Evolutionary conservation across 2,329 filamentous ascomycete genomes (phyloP).

Genomic region (Zymoseptoria passerinii): DNA sequence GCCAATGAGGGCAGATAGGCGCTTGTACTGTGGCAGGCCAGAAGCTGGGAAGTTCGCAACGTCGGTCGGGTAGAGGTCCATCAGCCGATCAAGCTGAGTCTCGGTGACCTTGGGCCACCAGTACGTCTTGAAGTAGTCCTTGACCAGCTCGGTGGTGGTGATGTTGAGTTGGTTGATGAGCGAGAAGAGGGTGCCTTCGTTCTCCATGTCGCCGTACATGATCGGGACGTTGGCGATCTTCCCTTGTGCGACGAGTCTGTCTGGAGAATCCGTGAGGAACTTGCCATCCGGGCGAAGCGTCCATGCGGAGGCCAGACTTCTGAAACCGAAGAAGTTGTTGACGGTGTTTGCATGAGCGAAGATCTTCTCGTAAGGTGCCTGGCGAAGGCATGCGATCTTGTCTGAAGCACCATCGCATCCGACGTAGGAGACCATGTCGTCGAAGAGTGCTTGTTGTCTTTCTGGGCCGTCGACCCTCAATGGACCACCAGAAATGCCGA

Average conservation of each 20-base stretch:
- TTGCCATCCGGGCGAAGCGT: slow-evolving; percentile 11
- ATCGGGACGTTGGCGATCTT: slow-evolving; percentile 9
- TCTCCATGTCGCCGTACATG: slow-evolving; percentile 10
- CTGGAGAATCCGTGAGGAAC: slow-evolving; percentile 8
- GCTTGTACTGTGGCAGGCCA: slow-evolving; percentile 10
- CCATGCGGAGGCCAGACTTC: slow-evolving; percentile 9
- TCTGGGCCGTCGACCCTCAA: slow-evolving; percentile 6
- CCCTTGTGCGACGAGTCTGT: slow-evolving; percentile 8
- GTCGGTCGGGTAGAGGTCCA: slow-evolving; percentile 10
- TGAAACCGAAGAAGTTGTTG: slow-evolving; percentile 11
- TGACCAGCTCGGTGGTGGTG: slow-evolving; percentile 10
- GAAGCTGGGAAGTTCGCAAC: not conserved
- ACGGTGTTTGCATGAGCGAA: slow-evolving; percentile 7
- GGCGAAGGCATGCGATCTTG: slow-evolving; percentile 57
- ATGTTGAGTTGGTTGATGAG: slow-evolving; percentile 9
- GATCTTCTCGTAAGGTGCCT: slow-evolving; percentile 14
- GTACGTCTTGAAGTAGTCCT: slow-evolving; percentile 13
- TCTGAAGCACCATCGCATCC: slow-evolving; percentile 38
- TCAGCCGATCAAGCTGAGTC: slow-evolving; percentile 8
- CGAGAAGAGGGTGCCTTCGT: slow-evolving; percentile 14
- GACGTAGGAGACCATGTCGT: slow-evolving; percentile 45
- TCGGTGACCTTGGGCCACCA: slow-evolving; percentile 12
- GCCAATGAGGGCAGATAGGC: slow-evolving; percentile 10
- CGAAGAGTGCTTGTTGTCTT: slow-evolving; percentile 36
- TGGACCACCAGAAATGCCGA: slow-evolving; percentile 6